Evolutionary conservation across 176 grass and related monocot genomes (phyloP).

Genomic region (Echinochloa phyllopogon): DNA sequence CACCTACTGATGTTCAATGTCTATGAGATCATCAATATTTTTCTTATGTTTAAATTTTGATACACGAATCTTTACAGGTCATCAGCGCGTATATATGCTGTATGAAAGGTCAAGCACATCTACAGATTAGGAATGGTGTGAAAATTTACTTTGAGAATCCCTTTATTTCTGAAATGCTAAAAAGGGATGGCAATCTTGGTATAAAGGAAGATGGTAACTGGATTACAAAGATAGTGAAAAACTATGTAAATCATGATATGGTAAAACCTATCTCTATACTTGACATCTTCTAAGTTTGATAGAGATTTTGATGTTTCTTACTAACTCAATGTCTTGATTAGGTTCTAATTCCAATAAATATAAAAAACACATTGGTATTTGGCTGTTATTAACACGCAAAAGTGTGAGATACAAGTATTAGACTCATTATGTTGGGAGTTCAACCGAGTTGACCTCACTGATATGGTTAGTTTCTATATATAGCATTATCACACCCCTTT

Average conservation of each 20-base stretch:
- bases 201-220: background rate
- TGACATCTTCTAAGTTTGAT: too few species aligned
- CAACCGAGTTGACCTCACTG: background rate
- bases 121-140: background rate
- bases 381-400: background rate
- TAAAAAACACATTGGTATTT: background rate
- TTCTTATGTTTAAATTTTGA: too few species aligned
- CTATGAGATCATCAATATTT: too few species aligned
- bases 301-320: too few species aligned
- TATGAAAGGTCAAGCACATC: background rate
- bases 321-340: background rate
- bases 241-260: background rate
- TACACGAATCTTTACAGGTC: too few species aligned
- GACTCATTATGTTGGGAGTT: background rate
- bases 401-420: background rate
- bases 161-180: background rate
- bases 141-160: conserved; percentile 11
- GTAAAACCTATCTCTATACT: background rate
- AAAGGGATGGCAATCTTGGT: background rate
- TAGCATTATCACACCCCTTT: too few species aligned
- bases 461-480: too few species aligned
- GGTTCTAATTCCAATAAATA: conserved; percentile 21
- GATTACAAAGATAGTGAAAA: background rate
- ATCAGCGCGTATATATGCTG: background rate
- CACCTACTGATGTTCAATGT: too few species aligned